Base-by-base conservation (phyloP, 2,329 filamentous ascomycete species). In the Macrophomina pseudophaseolina region DNA sequence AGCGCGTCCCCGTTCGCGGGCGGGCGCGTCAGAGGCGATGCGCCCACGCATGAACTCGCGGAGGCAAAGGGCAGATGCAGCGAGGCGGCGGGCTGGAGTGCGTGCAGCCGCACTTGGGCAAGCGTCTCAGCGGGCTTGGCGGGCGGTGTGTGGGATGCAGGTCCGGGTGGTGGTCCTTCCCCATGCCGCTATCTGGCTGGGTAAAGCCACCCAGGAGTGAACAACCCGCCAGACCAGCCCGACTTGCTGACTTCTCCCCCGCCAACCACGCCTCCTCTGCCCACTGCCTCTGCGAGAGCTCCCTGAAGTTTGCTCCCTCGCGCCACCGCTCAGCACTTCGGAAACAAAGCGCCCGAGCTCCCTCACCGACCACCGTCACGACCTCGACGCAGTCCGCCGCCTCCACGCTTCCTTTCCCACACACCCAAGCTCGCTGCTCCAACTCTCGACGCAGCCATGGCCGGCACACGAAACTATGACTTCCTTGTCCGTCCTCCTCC, bases 401-500 rank as follows among this genome's bases (percentile, higher is more conserved):
- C 67, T 56, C 66, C 49, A 60, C 56, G 63, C 64, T 54, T 38
- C 48, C 65, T 62, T 51, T 64, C 48, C 68, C 58, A 38, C 23
- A 44, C 30, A 38, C 44, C 68, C 49, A 64, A 49, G 69, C 59
- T 56, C 64, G 42, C 49, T 18, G 40, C 52, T 23, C 52, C 38
- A 60, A n/a, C 48, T 42, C 68, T 65, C 65, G 49, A 44, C 54
- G 46, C 67, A 62, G 79, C 70, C 71, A 99, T 99, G 95, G 94
- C 95, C 76, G 93, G 92, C 81, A 96, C 94, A 86, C 90, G 95
- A 82, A 99, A 99, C 86, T 99, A 99, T 83, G 95, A 99, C 82
- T 98, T 98, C 82, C 87, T 99, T 83, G 94, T 98, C 90, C 78
- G 90, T 81, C 69, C 58, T 53, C 35, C 69, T 70, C 67, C 69